Evolutionary conservation across 352 stramenopile species (phyloP), one percentile per base, ranked within the genome.

Genomic region (Pythium volutum): DNA sequence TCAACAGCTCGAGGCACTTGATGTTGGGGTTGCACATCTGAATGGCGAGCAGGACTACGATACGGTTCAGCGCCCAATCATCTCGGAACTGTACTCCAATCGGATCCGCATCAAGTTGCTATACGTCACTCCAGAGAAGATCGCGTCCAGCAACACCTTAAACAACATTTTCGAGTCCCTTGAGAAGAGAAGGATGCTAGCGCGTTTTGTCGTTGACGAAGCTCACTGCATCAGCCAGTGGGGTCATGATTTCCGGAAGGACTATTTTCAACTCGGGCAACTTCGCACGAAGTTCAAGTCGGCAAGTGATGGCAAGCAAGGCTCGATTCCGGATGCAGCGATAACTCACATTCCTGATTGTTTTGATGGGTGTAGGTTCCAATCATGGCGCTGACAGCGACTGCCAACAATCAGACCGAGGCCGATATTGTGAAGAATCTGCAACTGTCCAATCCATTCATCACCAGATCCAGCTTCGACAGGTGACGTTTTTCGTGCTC

Each of bases 201-300:
- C 91, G 63, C 82, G 97, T 31, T 99, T 99, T 73, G 95, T 99
- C 18, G 88, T 99, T 7, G 97, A 99, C 69, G 86, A 96, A 67
- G 88, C 86, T 8, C 97, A 99, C 66, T 99, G 97, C 74, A 95
- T 99, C 59, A 97, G 86, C 56, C 89, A 97, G 66, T 99, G 97
- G 98, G 97, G 97, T 22, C 97, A 99, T 70, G 98, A 99, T 70
- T 99, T 99, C 70, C 81, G 98, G 14, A 98, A 97, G 64, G 97
- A 98, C 68, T 99, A 99, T 73, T 89, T 98, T 64, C 85, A 93
- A 52, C 74, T 99, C 22, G 82, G 88, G 6, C 79, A 81, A 18
- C 73, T 99, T 15, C 81, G 97, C 46, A 73, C 70, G 15, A 88
- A 98, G 22, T 99, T 98, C 62, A 93, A 93, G 12, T 90, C 87